These are phyloP conservation scores for Plasmodium gonderi DNA, from an alignment of 169 alveolate genomes.

Conservation along the genomic window DNA sequence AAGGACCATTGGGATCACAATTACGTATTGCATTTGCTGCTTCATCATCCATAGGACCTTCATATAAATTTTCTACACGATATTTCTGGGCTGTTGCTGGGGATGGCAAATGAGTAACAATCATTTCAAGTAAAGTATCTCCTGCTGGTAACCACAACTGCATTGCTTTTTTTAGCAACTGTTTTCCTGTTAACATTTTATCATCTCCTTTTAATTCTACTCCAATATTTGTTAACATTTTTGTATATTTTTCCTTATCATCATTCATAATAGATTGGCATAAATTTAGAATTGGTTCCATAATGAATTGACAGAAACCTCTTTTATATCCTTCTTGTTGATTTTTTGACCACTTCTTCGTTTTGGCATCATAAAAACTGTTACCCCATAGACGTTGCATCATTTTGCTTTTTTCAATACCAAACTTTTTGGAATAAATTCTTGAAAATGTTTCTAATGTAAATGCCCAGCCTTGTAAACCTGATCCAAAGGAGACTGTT, in stretches of 20 bases:
- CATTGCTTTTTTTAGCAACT: slow-evolving; percentile 97
- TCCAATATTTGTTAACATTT: slow-evolving; percentile 94
- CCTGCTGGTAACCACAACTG: slow-evolving; percentile 99
- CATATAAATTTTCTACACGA: slow-evolving; percentile 97
- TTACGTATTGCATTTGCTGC: slow-evolving; percentile 96
- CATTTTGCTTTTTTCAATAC: slow-evolving; percentile 95
- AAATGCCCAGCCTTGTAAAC: slow-evolving; percentile 99
- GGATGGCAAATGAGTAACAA: slow-evolving; percentile 98
- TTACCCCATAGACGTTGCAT: slow-evolving; percentile 99
- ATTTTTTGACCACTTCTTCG: slow-evolving; percentile 95
- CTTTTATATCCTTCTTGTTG: slow-evolving; percentile 90
- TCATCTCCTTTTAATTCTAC: slow-evolving; percentile 96
- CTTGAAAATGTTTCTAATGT: slow-evolving; percentile 97
- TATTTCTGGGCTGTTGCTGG: slow-evolving; percentile 98
- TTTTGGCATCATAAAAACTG: slow-evolving; percentile 96
- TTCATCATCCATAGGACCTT: slow-evolving; percentile 99
- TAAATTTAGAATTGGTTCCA: slow-evolving; percentile 98
- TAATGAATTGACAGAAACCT: slow-evolving; percentile 97
- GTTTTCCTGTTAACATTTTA: slow-evolving; percentile 95
- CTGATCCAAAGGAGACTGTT: slow-evolving; percentile 98
- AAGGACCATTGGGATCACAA: slow-evolving; percentile 99
- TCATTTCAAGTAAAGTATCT: slow-evolving; percentile 98
- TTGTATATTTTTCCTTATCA: slow-evolving; percentile 94
- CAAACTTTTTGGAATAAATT: slow-evolving; percentile 96
- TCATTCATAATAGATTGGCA: slow-evolving; percentile 95